phyloP scores from a whole-genome alignment of 129 eudicot genomes.

The Pittosporum tobira region DNA sequence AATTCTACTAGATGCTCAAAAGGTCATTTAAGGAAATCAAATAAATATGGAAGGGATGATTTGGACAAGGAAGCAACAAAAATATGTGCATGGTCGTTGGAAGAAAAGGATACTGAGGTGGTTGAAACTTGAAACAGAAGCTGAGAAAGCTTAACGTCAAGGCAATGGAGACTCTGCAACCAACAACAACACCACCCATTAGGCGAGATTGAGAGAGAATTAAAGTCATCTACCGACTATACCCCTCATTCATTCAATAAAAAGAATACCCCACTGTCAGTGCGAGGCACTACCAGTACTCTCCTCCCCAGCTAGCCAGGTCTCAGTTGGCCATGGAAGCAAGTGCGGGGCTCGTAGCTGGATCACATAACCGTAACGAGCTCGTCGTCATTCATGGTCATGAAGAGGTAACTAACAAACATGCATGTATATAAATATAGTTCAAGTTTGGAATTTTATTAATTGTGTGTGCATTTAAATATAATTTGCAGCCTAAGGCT shows the following conservation, averaged over 20 bases:
- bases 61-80: not conserved
- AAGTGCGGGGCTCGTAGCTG: conserved; percentile 97
- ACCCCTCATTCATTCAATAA: conserved; percentile 10
- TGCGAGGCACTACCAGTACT: too few species aligned
- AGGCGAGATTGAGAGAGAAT: conserved; percentile 21
- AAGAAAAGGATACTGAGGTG: conserved; percentile 22
- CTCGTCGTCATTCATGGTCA: conserved; percentile 98
- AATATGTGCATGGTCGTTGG: conserved; percentile 3
- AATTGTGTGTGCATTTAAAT: too few species aligned
- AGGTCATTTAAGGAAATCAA: too few species aligned
- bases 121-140: conserved; percentile 48
- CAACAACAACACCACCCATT: conserved; percentile 25
- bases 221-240: too few species aligned
- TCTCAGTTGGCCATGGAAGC: conserved; percentile 99
- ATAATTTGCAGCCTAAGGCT: conserved; percentile 87
- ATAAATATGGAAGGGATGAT: not conserved
- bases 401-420: conserved; percentile 75
- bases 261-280: conserved; percentile 26
- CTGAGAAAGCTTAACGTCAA: conserved; percentile 72
- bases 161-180: conserved; percentile 99
- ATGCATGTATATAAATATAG: not conserved
- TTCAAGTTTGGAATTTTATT: not conserved
- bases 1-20: too few species aligned
- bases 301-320: too few species aligned
- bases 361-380: conserved; percentile 97